phyloP scores from a whole-genome alignment of 148 eudicot genomes.

The Polygonum maritimum region DNA sequence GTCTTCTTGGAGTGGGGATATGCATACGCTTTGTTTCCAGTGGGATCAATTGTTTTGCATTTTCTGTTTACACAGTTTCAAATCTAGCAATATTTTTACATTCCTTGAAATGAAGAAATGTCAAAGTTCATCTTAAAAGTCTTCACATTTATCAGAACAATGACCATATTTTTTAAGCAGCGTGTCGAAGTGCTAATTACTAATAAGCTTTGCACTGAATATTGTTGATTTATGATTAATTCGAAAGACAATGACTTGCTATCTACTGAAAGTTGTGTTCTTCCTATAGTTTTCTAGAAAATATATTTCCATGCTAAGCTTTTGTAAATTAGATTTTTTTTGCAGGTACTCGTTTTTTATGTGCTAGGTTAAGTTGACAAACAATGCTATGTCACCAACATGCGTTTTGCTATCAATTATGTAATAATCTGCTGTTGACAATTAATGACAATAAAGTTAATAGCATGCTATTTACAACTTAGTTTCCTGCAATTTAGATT shows the following conservation, averaged over 20 bases:
- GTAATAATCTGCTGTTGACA: neutral
- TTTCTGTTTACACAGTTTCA: neutral
- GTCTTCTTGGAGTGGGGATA: neutral
- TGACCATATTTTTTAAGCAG: neutral
- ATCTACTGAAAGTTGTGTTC: neutral
- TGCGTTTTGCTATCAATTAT: neutral
- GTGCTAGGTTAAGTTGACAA: neutral
- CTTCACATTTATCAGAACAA: neutral
- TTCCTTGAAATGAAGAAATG: neutral
- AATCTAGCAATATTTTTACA: neutral
- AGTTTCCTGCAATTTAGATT: neutral
- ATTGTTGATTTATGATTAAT: neutral
- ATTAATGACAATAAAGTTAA: neutral
- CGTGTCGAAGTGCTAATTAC: neutral
- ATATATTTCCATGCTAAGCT: neutral
- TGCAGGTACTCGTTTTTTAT: neutral
- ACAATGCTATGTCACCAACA: neutral
- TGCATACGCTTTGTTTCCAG: neutral
- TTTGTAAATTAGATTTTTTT: neutral
- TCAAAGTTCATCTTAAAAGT: neutral
- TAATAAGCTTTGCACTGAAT: neutral
- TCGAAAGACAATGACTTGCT: neutral
- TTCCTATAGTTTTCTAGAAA: neutral
- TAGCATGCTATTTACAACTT: neutral
- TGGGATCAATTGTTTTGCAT: neutral